Base-by-base conservation (phyloP, 495 filamentous ascomycete genomes). In the Xylaria curta region DNA sequence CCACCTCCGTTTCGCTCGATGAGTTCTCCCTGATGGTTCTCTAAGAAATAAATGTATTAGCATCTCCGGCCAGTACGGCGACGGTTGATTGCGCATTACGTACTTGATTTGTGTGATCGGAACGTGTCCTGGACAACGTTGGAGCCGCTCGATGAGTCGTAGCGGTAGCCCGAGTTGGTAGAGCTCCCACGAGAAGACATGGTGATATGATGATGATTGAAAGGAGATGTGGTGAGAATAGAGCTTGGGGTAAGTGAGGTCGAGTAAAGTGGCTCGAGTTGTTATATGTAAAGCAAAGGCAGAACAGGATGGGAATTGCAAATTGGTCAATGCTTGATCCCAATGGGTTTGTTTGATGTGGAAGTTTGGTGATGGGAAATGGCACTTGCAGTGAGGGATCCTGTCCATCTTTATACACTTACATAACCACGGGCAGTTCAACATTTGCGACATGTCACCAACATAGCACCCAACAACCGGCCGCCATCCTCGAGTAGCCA, bases 181-280 rank as follows among this genome's bases (percentile, higher is more conserved):
- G 69, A 59, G 53, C 61, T 71, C 4, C 0, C 12, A 3, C 15
- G 62, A 2, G 69, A 71, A 12, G 69, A 65, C 69, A 71, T 71
- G 10, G 0, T 70, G 47, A 44, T 42, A 33, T 21, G 7, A 31
- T 56, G 59, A 3, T 56, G 59, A 3, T 3, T 6, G 33, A 33
- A 46, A 1, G 17, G n/a, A 10, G 26, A 60, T 21, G 3, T 1
- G 17, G 2, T 3, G 6, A 33, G 21, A 6, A 31, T 17, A 26
- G 13, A 58, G 33, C 10, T 68, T 17, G 17, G 38, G 40, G 17
- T 5, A 17, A 49, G 24, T 67, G 31, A 24, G 31, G 26, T 13
- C 28, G 24, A 56, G 65, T 0, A 24, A 33, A 36, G 63, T 33
- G 28, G 26, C 17, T 46, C 1, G 5, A 46, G 36, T 7, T 36